Evolutionary conservation across 176 grass and related monocot species (phyloP).

Genomic region (Hyparrhenia diplandra): DNA sequence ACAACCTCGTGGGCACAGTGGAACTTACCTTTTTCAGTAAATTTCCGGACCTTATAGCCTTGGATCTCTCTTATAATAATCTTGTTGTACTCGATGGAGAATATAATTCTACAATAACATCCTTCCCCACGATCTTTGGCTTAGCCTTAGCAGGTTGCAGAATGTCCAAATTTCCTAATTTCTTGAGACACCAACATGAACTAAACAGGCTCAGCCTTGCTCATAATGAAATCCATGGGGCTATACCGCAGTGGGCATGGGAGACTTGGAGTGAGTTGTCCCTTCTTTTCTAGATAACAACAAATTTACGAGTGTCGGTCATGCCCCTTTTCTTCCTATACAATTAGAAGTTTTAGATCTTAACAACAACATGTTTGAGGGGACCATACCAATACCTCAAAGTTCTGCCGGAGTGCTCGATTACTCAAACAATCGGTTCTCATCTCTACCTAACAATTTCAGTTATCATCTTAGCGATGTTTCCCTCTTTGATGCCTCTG

Average conservation of each 20-base stretch:
- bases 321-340: too few species aligned
- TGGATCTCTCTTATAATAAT: constrained; percentile 44
- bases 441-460: constrained; percentile 8
- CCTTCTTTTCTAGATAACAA: too few species aligned
- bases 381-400: too few species aligned
- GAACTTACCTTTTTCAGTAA: constrained; percentile 3
- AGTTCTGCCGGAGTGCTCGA: too few species aligned
- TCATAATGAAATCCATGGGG: constrained; percentile 30
- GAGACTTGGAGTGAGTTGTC: not conserved
- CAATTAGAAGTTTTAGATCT: too few species aligned
- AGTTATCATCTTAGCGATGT: not conserved
- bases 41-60: constrained; percentile 18
- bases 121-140: constrained; percentile 16
- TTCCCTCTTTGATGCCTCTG: not conserved
- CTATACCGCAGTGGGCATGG: constrained; percentile 42
- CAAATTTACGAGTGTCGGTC: not conserved
- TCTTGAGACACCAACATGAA: constrained; percentile 20
- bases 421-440: too few species aligned
- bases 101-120: not conserved
- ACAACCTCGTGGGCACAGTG: constrained; percentile 35
- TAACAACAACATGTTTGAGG: too few species aligned
- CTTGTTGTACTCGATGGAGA: constrained; percentile 25
- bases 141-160: constrained; percentile 37
- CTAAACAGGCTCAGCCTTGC: constrained; percentile 39
- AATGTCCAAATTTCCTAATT: constrained; percentile 36